phyloP scores from a whole-genome alignment of 768 basidiomycete genomes.

The Termitomyces sp. region DNA sequence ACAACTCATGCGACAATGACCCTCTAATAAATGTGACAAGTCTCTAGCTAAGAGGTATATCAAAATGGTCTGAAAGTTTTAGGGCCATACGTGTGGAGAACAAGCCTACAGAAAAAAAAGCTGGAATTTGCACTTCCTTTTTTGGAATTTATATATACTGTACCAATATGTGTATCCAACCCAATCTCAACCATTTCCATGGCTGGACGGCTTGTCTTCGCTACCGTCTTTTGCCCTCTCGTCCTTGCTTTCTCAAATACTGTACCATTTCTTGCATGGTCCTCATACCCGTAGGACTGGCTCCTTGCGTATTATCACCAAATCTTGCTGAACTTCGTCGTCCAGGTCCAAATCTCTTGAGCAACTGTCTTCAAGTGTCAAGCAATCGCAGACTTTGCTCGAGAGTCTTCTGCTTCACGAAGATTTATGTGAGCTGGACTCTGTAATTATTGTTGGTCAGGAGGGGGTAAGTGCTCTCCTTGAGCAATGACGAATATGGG shows the following conservation, averaged over 20 bases:
- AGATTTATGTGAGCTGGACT: conserved; percentile 58
- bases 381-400: conserved; percentile 32
- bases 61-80: too few relatives aligned
- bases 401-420: conserved; percentile 37
- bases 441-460: conserved; percentile 64
- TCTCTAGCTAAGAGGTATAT: too few relatives aligned
- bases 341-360: conserved; percentile 46
- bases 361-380: conserved; percentile 27
- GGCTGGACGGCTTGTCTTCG: conserved; percentile 35
- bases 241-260: conserved; percentile 59
- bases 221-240: conserved; percentile 40
- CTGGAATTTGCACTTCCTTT: too few relatives aligned
- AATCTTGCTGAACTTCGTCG: neutral
- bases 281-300: conserved; percentile 50
- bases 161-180: too few relatives aligned
- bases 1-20: too few relatives aligned
- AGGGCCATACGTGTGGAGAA: too few relatives aligned
- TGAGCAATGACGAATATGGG: neutral
- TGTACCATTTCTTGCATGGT: conserved; percentile 65
- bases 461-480: conserved; percentile 50
- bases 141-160: too few relatives aligned
- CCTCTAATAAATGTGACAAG: too few relatives aligned
- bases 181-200: conserved; percentile 20
- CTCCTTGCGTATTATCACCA: neutral
- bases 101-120: too few relatives aligned